Evolutionary conservation across 495 filamentous ascomycete genomes (phyloP), one percentile per base, ranked within the genome.

Genomic region (Coniosporium apollinis): DNA sequence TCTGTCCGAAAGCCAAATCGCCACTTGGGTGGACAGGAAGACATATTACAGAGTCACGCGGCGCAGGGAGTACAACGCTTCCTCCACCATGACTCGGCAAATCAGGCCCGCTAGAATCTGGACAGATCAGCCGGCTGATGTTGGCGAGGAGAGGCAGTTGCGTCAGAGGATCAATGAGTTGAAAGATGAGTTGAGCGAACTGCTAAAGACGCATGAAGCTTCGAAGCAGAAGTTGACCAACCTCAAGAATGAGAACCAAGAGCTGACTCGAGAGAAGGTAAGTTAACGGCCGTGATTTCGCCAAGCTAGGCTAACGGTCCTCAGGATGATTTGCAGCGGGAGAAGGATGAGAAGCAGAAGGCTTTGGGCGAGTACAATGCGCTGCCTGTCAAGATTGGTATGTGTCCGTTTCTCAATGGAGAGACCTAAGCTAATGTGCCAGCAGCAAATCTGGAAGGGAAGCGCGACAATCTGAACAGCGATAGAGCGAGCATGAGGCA

Each of bases 91-190:
- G 6, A 70, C 76, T 1, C 64, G 54, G 28, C 50, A 54, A 31
- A 38, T 92, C 1, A 57, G 44, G 8, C 52, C 44, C 22, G 82
- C 79, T 3, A 51, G 48, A 10, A 61, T 67, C 36, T 94, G 84
- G 79, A 82, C 78, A 2, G 69, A 83, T 39, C 72, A 82, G 45
- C 78, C 82, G 3, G 68, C 83, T 9, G 78, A 89, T 51, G 44
- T 47, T 1, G 57, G 65, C 19, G 65, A 69, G 34, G 82, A 77
- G 46, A 48, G 55, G 9, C 62, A 62, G 28, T 18, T 74, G 15
- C 48, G 60, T 34, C 47, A 52, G 20, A 58, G 54, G 0, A 66
- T 74, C 19, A 30, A 46, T 1, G 34, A 61, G 3, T 54, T 66
- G 28, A 59, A 58, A 8, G 38, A 46, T 4, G 50, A 57, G 16